These are phyloP conservation scores for Calonectria fujianensis DNA, from an alignment of 2,329 filamentous ascomycete species.

Conservation along the genomic window DNA sequence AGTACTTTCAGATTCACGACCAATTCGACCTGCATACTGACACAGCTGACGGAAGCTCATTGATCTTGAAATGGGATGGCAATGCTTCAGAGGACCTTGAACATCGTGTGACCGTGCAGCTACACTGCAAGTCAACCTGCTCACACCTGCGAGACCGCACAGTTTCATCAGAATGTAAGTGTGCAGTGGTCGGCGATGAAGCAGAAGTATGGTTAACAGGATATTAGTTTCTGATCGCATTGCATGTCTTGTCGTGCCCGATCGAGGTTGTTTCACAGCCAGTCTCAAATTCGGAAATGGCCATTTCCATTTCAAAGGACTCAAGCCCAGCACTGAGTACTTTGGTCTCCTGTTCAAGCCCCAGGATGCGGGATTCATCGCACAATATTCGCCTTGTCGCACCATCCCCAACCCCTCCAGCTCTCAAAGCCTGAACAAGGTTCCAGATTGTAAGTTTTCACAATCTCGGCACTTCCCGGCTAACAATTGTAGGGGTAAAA, in stretches of 20 bases:
- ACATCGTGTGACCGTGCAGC: neutral
- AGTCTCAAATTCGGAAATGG: too few species aligned
- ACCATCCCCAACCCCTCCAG: fast-evolving
- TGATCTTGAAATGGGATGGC: neutral
- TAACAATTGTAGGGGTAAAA: neutral
- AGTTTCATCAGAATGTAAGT: neutral
- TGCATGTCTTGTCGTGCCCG: too few species aligned
- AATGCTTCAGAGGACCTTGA: neutral
- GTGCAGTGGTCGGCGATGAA: neutral
- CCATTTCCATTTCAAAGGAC: neutral
- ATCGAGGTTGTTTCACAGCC: too few species aligned
- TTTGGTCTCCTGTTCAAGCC: neutral
- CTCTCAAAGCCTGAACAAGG: neutral
- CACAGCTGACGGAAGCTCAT: neutral
- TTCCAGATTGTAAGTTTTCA: neutral
- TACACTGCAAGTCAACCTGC: neutral
- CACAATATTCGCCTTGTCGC: neutral
- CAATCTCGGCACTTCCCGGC: neutral
- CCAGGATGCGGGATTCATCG: neutral
- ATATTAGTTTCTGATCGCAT: too few species aligned
- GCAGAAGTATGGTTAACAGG: too few species aligned
- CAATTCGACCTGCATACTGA: neutral
- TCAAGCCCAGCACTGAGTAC: neutral
- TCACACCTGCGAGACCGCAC: neutral
- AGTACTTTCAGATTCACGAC: neutral